Evolutionary conservation across 2,329 filamentous ascomycete genomes (phyloP), one percentile per base, ranked within the genome.

Genomic region (Fusarium clavum): DNA sequence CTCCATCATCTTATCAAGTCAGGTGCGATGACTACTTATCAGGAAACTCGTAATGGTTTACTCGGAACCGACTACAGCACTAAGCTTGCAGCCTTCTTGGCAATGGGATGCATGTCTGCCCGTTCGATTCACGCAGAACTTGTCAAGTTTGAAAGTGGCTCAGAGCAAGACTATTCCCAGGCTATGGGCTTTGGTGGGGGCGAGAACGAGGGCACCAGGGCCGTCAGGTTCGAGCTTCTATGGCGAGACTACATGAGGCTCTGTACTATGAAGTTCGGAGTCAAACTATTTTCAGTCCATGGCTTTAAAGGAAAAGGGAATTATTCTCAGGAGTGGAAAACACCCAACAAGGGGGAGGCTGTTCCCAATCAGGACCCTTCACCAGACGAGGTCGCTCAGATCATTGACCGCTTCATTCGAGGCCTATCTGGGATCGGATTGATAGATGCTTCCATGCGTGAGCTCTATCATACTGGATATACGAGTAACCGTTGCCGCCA

Each of bases 221-320:
- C 84, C 0, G 85, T 95, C 2, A 87, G 92, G 0, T 90, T 92
- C 59, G 92, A 95, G 75, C 82, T 96, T 0, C 79, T 95, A 0
- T 94, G 91, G 92, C 83, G 92, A 43, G 93, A 95, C 74, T 95
- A 94, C 74, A 94, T 95, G 90, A 85, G 91, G 2, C 85, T 95
- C 0, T 93, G 91, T 75, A 90, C 88, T 8, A 85, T 86, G 32
- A 94, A 94, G 73, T 94, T 92, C 67, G 86, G 87, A 1, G 75
- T 79, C 18, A 87, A 86, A 24, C 84, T 95, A 6, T 95, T 93
- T 76, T 80, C 82, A 14, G 79, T 90, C 3, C 83, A 85, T 7
- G 92, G 93, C 0, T 93, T 93, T 71, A 67, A 73, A 27, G 85
- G 86, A 18, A 79, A 82, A 12, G 77, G 79, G 5, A 79, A 82